phyloP scores from a whole-genome alignment of 495 filamentous ascomycete genomes.

The Apiosordaria backusii region DNA sequence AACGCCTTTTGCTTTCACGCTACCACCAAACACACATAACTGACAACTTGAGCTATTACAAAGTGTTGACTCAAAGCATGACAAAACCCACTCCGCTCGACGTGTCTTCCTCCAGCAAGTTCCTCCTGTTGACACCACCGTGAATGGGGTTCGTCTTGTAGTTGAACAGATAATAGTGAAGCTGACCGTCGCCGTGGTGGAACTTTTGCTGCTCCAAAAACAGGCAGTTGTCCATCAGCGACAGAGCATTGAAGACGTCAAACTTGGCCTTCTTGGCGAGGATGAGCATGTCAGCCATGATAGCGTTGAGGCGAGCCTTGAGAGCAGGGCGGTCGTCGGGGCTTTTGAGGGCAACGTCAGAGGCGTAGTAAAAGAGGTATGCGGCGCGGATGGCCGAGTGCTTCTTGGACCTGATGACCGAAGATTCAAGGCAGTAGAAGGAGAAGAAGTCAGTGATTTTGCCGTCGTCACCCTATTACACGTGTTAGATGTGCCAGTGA shows the following conservation, averaged over 20 bases:
- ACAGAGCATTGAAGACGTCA: slow-evolving; percentile 95
- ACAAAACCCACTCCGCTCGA: slow-evolving; percentile 88
- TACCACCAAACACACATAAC: neutral
- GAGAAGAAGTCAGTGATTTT: slow-evolving; percentile 96
- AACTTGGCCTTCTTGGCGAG: slow-evolving; percentile 83
- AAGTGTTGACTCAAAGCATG: slow-evolving; percentile 54
- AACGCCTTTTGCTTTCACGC: neutral
- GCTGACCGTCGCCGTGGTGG: slow-evolving; percentile 84
- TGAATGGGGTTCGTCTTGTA: slow-evolving; percentile 77
- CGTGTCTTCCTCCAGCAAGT: slow-evolving; percentile 65
- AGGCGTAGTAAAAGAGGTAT: slow-evolving; percentile 95
- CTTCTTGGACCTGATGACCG: slow-evolving; percentile 75
- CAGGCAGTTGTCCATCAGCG: slow-evolving; percentile 85
- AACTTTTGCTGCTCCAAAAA: slow-evolving; percentile 94
- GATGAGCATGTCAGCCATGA: slow-evolving; percentile 84
- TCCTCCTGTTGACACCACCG: slow-evolving; percentile 77
- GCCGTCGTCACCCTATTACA: slow-evolving; percentile 42
- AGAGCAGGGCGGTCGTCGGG: slow-evolving; percentile 54
- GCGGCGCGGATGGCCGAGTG: slow-evolving; percentile 76
- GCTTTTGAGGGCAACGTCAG: slow-evolving; percentile 68
- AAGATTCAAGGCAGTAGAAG: slow-evolving; percentile 92
- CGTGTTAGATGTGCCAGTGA: neutral
- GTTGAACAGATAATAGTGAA: slow-evolving; percentile 97
- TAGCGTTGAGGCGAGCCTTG: slow-evolving; percentile 65
- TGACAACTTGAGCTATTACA: neutral